Conservation (phyloP, 768 basidiomycete genomes). For the Leccinum subgranulosum region DNA sequence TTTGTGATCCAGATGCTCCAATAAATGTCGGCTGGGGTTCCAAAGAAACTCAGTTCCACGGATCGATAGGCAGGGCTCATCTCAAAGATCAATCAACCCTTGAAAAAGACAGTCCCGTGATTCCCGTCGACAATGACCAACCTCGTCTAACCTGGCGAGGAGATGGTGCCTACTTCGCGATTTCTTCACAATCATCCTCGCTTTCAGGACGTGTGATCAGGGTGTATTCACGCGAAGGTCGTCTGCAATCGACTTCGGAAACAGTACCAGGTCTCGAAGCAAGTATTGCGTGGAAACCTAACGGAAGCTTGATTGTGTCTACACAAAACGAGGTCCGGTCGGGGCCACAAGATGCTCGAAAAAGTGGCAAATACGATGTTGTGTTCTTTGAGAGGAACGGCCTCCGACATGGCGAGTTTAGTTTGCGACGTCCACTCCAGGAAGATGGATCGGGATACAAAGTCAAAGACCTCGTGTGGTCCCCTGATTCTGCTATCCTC, state of each 20-base stretch:
- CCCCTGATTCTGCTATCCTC: slow-evolving; percentile 80
- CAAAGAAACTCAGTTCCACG: slow-evolving; percentile 96
- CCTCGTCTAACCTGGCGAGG: slow-evolving; percentile 92
- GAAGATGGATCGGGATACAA: slow-evolving; percentile 59
- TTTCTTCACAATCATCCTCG: slow-evolving; percentile 65
- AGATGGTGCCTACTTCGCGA: slow-evolving; percentile 84
- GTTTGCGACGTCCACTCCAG: slow-evolving; percentile 40
- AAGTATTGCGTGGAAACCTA: slow-evolving; percentile 78
- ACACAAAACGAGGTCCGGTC: slow-evolving; percentile 77
- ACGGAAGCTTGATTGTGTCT: slow-evolving; percentile 79
- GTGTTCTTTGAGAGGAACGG: slow-evolving; percentile 97
- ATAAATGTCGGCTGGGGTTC: slow-evolving; percentile 99
- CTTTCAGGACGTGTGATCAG: slow-evolving; percentile 24
- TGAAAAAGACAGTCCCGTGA: slow-evolving; percentile 57
- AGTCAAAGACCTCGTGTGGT: slow-evolving; percentile 81
- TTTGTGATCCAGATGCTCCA: slow-evolving; percentile 59
- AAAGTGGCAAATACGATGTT: slow-evolving; percentile 72
- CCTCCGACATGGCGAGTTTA: slow-evolving; percentile 86
- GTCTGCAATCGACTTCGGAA: slow-evolving; percentile 83
- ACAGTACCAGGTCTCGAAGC: slow-evolving; percentile 81
- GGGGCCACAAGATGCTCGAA: slow-evolving; percentile 64
- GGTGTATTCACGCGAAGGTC: slow-evolving; percentile 44
- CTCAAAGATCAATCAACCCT: slow-evolving; percentile 29
- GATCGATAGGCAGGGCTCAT: slow-evolving; percentile 80
- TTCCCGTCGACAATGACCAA: slow-evolving; percentile 64